Evolutionary conservation across 2,329 filamentous ascomycete species (phyloP), one percentile per base, ranked within the genome.

Genomic region (Penicillium brasilianum): DNA sequence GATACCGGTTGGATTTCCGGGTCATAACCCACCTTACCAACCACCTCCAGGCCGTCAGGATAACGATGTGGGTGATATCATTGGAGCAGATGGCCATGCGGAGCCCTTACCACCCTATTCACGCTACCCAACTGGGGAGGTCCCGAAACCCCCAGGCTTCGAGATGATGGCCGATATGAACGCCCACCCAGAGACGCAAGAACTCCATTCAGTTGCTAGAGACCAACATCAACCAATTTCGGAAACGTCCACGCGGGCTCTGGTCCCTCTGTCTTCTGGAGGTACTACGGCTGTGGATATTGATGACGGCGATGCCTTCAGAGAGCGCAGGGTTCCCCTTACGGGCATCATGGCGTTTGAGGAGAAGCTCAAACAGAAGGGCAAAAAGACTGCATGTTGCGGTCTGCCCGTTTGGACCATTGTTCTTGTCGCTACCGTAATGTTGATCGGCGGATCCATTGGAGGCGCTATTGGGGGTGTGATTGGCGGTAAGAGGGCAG

Each of bases 21-120:
- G 89, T 6, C 79, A 87, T 37, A 82, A 82, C 6, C 85, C 85
- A 61, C 80, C 84, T 57, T 96, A 93, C 69, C 90, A 89, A 71
- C 83, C 90, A 64, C 87, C 89, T 55, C 77, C 92, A 55, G 91
- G 90, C 0, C 73, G 72, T 20, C 71, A 71, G 59, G 92, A 92
- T 55, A 92, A 97, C 77, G 93, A 97, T 69, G 82, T 86, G n/a
- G 92, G 90, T 50, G 93, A 93, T 73, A 87, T 97, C 57, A 89
- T 97, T 55, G 93, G 93, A 1, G 91, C 90, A 0, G 88, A 96
- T 71, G 93, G 93, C 1, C 93, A 97, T 72, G 89, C 90, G 1
- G 94, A 98, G 76, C 92, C 96, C 75, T 81, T 97, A 18, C 94
- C 94, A 13, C 94, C 94, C 0, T 98, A 98, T 73, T 91, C 92